Conservation (phyloP, 495 filamentous ascomycete species). For the Aspergillus panamensis region DNA sequence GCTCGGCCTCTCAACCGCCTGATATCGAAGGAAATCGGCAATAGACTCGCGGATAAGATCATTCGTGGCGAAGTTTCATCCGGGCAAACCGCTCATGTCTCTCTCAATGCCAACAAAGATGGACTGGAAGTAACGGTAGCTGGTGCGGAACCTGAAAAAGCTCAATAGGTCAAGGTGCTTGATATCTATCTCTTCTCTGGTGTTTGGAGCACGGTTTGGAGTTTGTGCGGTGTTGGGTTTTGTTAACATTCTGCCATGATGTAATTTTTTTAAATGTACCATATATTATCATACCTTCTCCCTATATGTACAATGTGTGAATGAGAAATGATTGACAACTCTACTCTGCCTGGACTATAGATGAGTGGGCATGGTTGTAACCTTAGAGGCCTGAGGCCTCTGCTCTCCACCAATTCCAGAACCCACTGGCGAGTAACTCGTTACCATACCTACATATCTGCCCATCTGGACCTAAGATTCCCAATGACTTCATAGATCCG, state of each 20-base stretch:
- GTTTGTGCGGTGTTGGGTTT: neutral
- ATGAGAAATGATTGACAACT: neutral
- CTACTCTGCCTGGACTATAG: neutral
- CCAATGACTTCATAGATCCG: neutral
- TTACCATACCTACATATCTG: too few species aligned
- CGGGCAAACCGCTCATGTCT: slow-evolving; percentile 68
- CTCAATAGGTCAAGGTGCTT: slow-evolving; percentile 1
- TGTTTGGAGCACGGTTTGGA: slow-evolving; percentile 1
- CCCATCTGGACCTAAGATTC: too few species aligned
- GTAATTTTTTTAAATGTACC: neutral
- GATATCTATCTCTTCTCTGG: neutral
- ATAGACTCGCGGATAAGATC: slow-evolving; percentile 83
- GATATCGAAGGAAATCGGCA: slow-evolving; percentile 84
- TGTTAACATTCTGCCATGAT: neutral
- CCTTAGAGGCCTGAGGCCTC: neutral
- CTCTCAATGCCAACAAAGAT: slow-evolving; percentile 49
- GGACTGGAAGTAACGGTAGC: slow-evolving; percentile 29
- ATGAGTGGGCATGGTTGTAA: neutral
- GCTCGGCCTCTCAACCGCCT: slow-evolving; percentile 91
- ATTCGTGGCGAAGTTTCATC: slow-evolving; percentile 77
- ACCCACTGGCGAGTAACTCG: too few species aligned
- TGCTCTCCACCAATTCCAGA: neutral
- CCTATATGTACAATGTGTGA: neutral
- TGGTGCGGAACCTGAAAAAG: slow-evolving; percentile 10
- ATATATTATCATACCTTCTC: neutral